Evolutionary conservation across 192 early-diverging fungal species (phyloP), one percentile per base, ranked within the genome.

Genomic region (Pilobolus umbonatus): DNA sequence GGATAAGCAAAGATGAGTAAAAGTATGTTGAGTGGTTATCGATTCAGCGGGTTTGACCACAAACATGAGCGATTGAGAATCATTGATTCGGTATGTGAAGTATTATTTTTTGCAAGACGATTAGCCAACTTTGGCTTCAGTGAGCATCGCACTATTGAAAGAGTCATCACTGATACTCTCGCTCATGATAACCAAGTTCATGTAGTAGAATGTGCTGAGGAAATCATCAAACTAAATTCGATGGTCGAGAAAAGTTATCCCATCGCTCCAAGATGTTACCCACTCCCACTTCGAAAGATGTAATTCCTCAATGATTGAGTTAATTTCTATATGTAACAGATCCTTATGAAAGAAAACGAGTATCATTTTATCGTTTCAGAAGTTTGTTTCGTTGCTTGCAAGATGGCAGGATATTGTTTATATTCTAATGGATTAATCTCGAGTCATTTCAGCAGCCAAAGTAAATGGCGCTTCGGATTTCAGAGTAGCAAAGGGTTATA

Each of bases 401-500:
- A 52, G 8, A 35, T 35, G 31, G 30, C 50, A 53, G 50, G 50
- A 53, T 53, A 53, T 53, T 53, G 50, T 53, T 53, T 53, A 53
- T 42, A 42, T 42, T 42, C 8, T 42, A 12, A 42, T 42, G 5
- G 39, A 15, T 42, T 42, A 42, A 10, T 32, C 30, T 53, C 32
- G 31, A 53, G 32, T 53, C 17, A 53, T 53, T 53, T 36, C 36
- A 53, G 51, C 34, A 32, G 36, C 31, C 51, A 52, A 34, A 52
- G 17, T 1, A 55, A 40, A 40, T 40, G 43, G 9, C 15, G 31
- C 35, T 32, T 57, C 10, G 56, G 42, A 45, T 57, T 26, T 45
- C 56, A 31, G 56, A 45, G 43, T 57, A 57, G 35, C 56, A 58
- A 39, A 58, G 14, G 30, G 30, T 28, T 34, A 58, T 47, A 58